Conservation (phyloP, 345 rosid genomes). For the Psidium guajava region DNA sequence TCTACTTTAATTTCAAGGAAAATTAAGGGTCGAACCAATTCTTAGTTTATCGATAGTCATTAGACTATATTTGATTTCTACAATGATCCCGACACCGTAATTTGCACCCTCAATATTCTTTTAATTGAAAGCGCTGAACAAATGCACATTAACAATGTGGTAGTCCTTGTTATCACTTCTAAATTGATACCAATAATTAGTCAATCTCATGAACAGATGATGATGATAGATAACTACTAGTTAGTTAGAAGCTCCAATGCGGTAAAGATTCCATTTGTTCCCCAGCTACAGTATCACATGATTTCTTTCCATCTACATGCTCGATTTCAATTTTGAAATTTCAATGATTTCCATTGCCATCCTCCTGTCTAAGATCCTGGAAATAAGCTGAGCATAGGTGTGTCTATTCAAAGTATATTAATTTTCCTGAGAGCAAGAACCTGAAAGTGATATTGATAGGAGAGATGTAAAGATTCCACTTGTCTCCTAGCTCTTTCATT, state of each 20-base stretch:
- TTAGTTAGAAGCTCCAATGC: not conserved
- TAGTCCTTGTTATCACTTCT: not conserved
- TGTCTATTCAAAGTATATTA: not conserved
- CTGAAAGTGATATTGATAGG: not conserved
- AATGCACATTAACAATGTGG: too few species aligned
- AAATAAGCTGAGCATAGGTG: not conserved
- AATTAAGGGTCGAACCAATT: not conserved
- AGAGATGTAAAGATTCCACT: too few species aligned
- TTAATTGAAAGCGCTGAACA: too few species aligned
- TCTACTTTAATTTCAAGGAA: not conserved
- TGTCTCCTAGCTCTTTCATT: too few species aligned
- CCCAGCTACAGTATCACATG: not conserved
- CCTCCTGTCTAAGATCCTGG: not conserved
- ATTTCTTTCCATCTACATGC: not conserved
- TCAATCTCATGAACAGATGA: not conserved
- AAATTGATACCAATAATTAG: not conserved
- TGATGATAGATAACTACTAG: not conserved
- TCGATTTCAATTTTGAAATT: not conserved
- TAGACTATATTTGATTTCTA: too few species aligned
- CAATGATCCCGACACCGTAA: not conserved
- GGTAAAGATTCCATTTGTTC: not conserved
- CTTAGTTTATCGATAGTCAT: not conserved
- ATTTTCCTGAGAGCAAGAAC: not conserved
- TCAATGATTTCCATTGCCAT: not conserved
- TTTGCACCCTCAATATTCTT: not conserved